phyloP scores from a whole-genome alignment of 1,284 basidiomycete species.

The Cryptococcus deneoformans region DNA sequence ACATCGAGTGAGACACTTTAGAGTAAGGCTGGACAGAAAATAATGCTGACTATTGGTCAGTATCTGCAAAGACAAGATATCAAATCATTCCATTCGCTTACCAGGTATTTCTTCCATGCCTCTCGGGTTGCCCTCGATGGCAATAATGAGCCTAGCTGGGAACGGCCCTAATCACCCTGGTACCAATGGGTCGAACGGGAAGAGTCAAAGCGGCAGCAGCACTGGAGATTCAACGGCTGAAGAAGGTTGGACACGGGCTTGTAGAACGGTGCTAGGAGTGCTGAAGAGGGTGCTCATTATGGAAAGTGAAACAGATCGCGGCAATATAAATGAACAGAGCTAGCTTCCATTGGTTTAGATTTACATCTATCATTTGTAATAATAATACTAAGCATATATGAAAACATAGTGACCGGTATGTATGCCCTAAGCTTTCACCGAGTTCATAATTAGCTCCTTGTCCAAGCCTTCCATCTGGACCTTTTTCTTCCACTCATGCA shows the following conservation, averaged over 20 bases:
- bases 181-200: neutral
- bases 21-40: neutral
- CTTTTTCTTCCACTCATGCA: slow-evolving; percentile 35
- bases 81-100: slow-evolving; percentile 84
- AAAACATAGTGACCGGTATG: too few relatives aligned
- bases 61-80: slow-evolving; percentile 91
- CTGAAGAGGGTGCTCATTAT: slow-evolving; percentile 61
- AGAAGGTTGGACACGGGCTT: slow-evolving; percentile 91
- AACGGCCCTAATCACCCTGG: neutral
- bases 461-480: slow-evolving; percentile 3
- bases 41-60: slow-evolving; percentile 50
- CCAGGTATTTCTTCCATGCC: slow-evolving; percentile 67
- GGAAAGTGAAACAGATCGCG: slow-evolving; percentile 44
- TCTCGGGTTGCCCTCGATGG: slow-evolving; percentile 36
- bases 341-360: neutral
- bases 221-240: slow-evolving; percentile 52
- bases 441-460: too few relatives aligned
- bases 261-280: slow-evolving; percentile 84
- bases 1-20: slow-evolving; percentile 46
- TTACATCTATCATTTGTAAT: too few relatives aligned
- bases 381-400: too few relatives aligned
- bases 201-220: neutral
- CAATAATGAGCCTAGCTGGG: slow-evolving; percentile 41
- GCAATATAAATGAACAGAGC: neutral
- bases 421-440: too few relatives aligned